Evolutionary conservation across 768 basidiomycete genomes (phyloP), one percentile per base, ranked within the genome.

Genomic region (Phlebiopsis gigantea): DNA sequence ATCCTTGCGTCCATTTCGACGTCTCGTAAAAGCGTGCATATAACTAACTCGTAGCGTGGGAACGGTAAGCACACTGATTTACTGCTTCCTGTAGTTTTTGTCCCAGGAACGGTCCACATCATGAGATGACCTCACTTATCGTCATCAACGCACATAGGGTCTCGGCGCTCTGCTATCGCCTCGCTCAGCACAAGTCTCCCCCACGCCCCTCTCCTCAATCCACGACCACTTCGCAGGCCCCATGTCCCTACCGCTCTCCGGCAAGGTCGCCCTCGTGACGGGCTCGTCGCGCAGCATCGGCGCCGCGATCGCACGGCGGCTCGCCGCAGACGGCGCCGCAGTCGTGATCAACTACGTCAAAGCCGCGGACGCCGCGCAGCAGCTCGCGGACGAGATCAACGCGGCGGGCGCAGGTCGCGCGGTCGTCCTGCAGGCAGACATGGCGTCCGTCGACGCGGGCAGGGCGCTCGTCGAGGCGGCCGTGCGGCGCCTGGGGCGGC

Each of bases 261-360:
- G 64, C 19, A 69, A 66, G 55, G 65, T 69, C 22, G 68, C 67
- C 22, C 49, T 71, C 61, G 58, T 65, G 48, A 65, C 67, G 15
- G 69, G 69, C 43, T 60, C 62, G 14, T 64, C 61, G 1, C 56
- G 56, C 9, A 64, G 65, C 24, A 65, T 71, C 45, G 70, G 70
- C 28, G 55, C 58, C 5, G 64, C 64, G 15, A 66, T 68, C 19
- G 66, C 68, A 17, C 48, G 59, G 24, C 60, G 64, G 10, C 68
- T 69, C 34, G 68, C 70, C 3, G 53, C 60, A 0, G 64, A 67
- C 12, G 70, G 70, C 19, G 70, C 70, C 1, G 60, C 55, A 5
- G 48, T 70, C 22, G 63, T 68, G n/a, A 51, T 70, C 63, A 30
- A 64, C 66, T 29, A 63, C 61, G 10, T 10, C 21, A 45, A 46